These are phyloP conservation scores for Apocynum venetum DNA, from an alignment of 257 asterid genomes.

Conservation along the genomic window DNA sequence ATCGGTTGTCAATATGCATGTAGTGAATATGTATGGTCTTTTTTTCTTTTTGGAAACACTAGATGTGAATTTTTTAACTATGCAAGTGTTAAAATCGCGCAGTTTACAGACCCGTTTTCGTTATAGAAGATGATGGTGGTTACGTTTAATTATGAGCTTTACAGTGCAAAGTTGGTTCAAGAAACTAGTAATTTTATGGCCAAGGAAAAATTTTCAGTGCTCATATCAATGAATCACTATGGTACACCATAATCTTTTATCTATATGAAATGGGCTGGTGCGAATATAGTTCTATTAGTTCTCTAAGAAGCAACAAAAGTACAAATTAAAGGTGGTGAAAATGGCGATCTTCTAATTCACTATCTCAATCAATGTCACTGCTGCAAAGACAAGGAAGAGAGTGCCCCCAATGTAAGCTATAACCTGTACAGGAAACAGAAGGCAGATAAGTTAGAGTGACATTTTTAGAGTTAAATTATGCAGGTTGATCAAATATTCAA, in stretches of 20 bases:
- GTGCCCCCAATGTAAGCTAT: conserved; percentile 80
- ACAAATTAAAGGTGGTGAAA: not conserved
- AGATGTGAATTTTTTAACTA: too few relatives aligned
- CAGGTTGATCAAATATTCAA: not conserved
- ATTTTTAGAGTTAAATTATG: not conserved
- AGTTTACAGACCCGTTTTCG: too few relatives aligned
- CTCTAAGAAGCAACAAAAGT: not conserved
- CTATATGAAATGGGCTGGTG: too few relatives aligned
- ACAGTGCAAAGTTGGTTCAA: too few relatives aligned
- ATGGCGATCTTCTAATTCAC: conserved; percentile 28
- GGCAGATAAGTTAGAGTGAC: not conserved
- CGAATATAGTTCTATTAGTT: not conserved
- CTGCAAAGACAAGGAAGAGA: conserved; percentile 84
- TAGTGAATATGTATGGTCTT: too few relatives aligned
- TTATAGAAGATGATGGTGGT: too few relatives aligned
- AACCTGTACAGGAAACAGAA: conserved; percentile 30
- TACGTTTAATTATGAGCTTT: too few relatives aligned
- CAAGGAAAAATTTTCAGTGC: not conserved
- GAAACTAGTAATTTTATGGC: not conserved
- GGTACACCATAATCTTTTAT: too few relatives aligned
- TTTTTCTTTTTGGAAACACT: too few relatives aligned
- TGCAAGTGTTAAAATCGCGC: too few relatives aligned
- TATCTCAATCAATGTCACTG: conserved; percentile 62
- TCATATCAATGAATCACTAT: not conserved
- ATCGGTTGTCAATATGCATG: too few relatives aligned